Evolutionary conservation across 306 rosid species (phyloP), one percentile per base, ranked within the genome.

Genomic region (Inga oerstediana): DNA sequence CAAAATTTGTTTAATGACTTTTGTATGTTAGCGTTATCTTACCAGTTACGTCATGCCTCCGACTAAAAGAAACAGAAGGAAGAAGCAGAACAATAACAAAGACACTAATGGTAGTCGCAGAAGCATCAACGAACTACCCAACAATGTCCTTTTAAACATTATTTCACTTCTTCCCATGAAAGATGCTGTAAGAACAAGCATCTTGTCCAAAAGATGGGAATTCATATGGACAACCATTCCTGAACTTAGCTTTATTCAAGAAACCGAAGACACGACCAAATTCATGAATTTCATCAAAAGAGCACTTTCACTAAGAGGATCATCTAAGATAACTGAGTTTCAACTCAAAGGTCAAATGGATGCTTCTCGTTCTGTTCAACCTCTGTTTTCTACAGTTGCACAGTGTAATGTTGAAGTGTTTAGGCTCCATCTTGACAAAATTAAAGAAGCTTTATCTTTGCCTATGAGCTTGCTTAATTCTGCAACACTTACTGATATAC

Each of bases 181-280:
- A 9, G 66, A 59, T 9, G 66, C 32, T n/a, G 66, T 59, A 17
- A 71, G 81, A 69, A 84, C 84, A 68, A 75, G 79, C 24, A 56
- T 69, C 10, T 76, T 84, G 48, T 68, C 87, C 19, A 75, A 61
- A 46, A 80, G 74, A 39, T 84, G 87, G 87, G 22, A 12, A 49
- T 39, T 19, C 70, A 71, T 48, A 39, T 84, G 87, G 87, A 59
- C 34, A 52, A 59, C 24, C 16, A 67, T 76, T 30, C 72, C 84
- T 32, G 48, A 43, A 9, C 61, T 80, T 48, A 7, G 51, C 7
- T 45, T 83, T 22, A 10, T 44, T 22, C 75, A 62, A 54, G 35
- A 5, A 24, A n/a, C 3, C 13, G 11, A 27, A 16, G 52, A 75
- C n/a, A 61, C 65, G 56, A 39, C 11, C 20, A n/a, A 75, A 5